Evolutionary conservation across 1,284 basidiomycete species (phyloP), one percentile per base, ranked within the genome.

Genomic region (Ustilago hordei): DNA sequence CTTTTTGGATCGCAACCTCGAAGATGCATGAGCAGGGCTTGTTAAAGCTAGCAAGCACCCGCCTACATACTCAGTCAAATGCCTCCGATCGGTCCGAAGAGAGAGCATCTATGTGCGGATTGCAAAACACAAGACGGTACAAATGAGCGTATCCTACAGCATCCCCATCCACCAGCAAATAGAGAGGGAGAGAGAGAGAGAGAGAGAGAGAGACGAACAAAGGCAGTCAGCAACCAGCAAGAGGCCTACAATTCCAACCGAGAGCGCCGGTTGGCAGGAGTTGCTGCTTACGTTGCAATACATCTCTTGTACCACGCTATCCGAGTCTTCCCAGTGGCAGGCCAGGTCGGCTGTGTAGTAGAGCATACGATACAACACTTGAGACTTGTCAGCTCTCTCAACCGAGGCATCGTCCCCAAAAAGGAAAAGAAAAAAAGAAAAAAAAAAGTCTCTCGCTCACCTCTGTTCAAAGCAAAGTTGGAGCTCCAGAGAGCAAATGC

Each of bases 291-390:
- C 78, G 41, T 74, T 78, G 58, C 73, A 69, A 53, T 64, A 82
- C 55, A 80, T 77, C 50, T 82, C 80, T 23, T 77, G 75, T 1
- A 77, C 55, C n/a, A 82, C 78, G 19, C 60, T 60, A 36, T 82
- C 80, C 8, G 62, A 55, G 54, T 82, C 80, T 63, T 80, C 73
- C 80, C 80, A 82, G 53, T 82, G 79, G 48, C 80, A 82, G 5
- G 76, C 74, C 6, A 80, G 60, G 54, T 82, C 80, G 63, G 78
- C 80, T 79, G 69, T 43, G 39, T 41, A 17, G 13, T 13, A 28
- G 4, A 8, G 50, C 8, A 8, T 34, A 13, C 15, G 5, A 7
- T 6, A 7, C 9, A 28, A 34, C 15, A 36, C 17, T 36, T 64
- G 54, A 17, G 31, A 15, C 1, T 15, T 28, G 48, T 38, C 48